Evolutionary conservation across 1,139 yeast species (phyloP).

Genomic region (Kodamaea sp.): DNA sequence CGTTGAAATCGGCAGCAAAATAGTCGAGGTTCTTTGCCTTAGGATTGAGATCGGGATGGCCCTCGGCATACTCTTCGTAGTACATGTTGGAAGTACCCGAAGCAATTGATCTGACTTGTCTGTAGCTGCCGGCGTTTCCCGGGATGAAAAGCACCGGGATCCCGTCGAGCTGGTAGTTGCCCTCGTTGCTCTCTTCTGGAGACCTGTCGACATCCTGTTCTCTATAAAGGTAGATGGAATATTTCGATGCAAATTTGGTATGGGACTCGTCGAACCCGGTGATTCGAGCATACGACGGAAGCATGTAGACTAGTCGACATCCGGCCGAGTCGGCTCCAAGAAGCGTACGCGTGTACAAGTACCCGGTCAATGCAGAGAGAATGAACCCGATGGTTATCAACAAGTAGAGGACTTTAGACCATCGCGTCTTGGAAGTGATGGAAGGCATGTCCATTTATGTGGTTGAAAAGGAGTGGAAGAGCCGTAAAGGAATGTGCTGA

Average conservation of each 20-base stretch:
- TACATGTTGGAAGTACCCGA: slow-evolving; percentile 63
- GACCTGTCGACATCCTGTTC: slow-evolving; percentile 71
- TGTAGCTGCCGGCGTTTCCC: slow-evolving; percentile 94
- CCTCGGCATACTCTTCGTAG: slow-evolving; percentile 32
- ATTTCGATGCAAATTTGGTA: slow-evolving; percentile 75
- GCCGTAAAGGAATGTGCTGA: no score
- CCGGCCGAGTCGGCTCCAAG: slow-evolving; percentile 37
- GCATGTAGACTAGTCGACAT: slow-evolving; percentile 68
- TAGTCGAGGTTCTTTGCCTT: slow-evolving; percentile 61
- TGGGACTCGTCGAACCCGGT: slow-evolving; percentile 70
- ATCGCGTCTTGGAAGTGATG: slow-evolving; percentile 7
- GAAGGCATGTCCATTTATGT: no score
- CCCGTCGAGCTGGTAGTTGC: slow-evolving; percentile 52
- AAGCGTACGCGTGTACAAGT: slow-evolving; percentile 21
- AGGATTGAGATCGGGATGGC: slow-evolving; percentile 21
- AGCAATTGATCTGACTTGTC: slow-evolving; percentile 91
- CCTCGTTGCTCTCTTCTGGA: slow-evolving; percentile 41
- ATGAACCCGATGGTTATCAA: slow-evolving; percentile 10
- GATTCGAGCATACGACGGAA: slow-evolving; percentile 75
- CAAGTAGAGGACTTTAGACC: slow-evolving; percentile 10
- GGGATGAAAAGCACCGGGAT: slow-evolving; percentile 91
- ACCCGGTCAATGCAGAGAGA: slow-evolving; percentile 13
- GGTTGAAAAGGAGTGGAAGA: no score
- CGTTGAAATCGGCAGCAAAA: slow-evolving; percentile 90
- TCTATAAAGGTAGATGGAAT: slow-evolving; percentile 76